These are phyloP conservation scores for Cercospora zeae-maydis DNA, from an alignment of 2,329 filamentous ascomycete genomes.

Conservation along the genomic window DNA sequence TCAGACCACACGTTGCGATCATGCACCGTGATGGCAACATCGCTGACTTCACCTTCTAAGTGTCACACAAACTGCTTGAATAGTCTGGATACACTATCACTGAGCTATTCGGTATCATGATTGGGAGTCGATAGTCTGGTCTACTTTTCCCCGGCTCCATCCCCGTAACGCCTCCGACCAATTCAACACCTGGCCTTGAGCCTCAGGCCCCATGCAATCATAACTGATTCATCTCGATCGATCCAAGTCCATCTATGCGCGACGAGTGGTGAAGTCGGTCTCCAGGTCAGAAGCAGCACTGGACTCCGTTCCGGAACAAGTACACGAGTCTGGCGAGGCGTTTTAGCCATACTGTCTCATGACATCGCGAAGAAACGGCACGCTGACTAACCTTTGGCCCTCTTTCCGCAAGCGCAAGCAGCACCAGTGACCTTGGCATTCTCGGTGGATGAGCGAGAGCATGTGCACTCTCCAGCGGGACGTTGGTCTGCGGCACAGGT, in stretches of 20 bases:
- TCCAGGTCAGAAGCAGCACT: conserved; percentile 15
- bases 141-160: background rate
- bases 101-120: background rate
- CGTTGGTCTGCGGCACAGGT: conserved; percentile 53
- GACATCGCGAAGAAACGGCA: background rate
- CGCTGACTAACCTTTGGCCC: conserved; percentile 35
- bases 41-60: background rate
- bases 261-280: conserved; percentile 22
- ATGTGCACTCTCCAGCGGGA: conserved; percentile 76
- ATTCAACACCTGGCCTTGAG: background rate
- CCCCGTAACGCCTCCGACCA: background rate
- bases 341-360: background rate
- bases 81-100: background rate
- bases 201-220: background rate
- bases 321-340: conserved; percentile 15
- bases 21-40: background rate
- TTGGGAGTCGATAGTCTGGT: background rate
- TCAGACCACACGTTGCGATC: background rate
- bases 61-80: background rate
- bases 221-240: background rate
- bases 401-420: conserved; percentile 73
- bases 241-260: background rate
- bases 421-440: conserved; percentile 60
- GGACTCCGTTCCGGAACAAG: conserved; percentile 15
- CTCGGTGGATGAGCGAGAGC: conserved; percentile 67